Evolutionary conservation across 257 asterid genomes (phyloP), one percentile per base, ranked within the genome.

Genomic region (Henckelia pumila): DNA sequence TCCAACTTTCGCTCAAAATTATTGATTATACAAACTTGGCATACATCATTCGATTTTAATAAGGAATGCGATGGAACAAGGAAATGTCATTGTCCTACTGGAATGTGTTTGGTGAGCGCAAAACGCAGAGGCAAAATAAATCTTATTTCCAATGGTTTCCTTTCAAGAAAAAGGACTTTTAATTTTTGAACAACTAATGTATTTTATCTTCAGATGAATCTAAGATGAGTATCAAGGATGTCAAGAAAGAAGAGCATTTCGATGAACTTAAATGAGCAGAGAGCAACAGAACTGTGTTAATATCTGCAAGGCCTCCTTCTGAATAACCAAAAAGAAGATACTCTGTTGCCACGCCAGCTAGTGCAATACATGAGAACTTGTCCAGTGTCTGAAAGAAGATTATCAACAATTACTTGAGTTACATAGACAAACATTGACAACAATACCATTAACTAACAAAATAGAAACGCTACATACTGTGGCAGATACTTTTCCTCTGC

Each of bases 291-390:
- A 82, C 99, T 86, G 88, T 77, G 80, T 81, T 84, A 64, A 93
- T 86, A 75, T 93, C 97, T 26, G 94, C 62, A 69, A 93, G 88
- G 61, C 99, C 99, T 61, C 99, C 99, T 76, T 93, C 99, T 28
- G 97, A 94, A 70, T 80, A 72, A 53, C 97, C 96, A 26, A 79
- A 90, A 56, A 86, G 87, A 61, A 93, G 87, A 80, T 93, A 93
- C 82, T 93, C 99, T 0, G 99, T 85, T 50, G 86, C 96, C 71
- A 93, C 95, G 25, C 99, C 99, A 13, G 99, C 97, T 74, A 93
- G 83, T 30, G 99, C 96, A 57, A 90, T 85, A 57, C 99, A 93
- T 7, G 97, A 81, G 82, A 93, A 93, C 74, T 75, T 85, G 88
- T 93, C 88, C 73, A 90, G 85, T 72, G 89, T 90, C 97, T 93